Percentiles rank a stretch among this genome's conserved stretches.
Conservation (phyloP, 2,329 filamentous ascomycete species). For the Conoideocrella luteorostrata region DNA sequence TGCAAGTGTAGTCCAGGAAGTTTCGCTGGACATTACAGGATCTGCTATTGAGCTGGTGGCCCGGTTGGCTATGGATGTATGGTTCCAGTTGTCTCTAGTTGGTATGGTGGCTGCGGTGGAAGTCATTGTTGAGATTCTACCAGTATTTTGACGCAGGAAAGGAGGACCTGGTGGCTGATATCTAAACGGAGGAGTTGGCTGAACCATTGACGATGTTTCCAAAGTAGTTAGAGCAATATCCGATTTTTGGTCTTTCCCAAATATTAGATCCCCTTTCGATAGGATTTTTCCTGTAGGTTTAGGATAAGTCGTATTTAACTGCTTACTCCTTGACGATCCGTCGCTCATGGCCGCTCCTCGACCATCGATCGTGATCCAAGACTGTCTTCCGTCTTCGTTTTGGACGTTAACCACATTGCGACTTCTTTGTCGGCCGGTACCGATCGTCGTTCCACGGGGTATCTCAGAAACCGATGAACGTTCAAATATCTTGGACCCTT, state of each 20-base stretch:
- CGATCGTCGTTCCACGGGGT: slow-evolving; percentile 20
- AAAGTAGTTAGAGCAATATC: slow-evolving; percentile 23
- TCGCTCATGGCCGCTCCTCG: slow-evolving; percentile 18
- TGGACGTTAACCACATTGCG: slow-evolving; percentile 15
- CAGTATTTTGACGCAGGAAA: slow-evolving; percentile 16
- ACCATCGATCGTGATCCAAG: slow-evolving; percentile 30
- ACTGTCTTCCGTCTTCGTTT: slow-evolving; percentile 22
- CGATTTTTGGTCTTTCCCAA: slow-evolving; percentile 13
- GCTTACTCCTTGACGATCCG: slow-evolving; percentile 17
- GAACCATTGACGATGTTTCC: slow-evolving; percentile 19
- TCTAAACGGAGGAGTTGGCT: slow-evolving; percentile 7
- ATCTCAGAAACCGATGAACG: slow-evolving; percentile 16
- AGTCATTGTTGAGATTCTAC: slow-evolving; percentile 22
- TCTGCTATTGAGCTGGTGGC: slow-evolving; percentile 7
- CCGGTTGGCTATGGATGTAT: slow-evolving; percentile 5
- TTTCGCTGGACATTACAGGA: slow-evolving; percentile 11
- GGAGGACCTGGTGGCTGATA: slow-evolving; percentile 10
- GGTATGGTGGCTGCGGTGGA: slow-evolving; percentile 28
- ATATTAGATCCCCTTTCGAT: slow-evolving; percentile 21
- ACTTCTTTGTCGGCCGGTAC: slow-evolving; percentile 15
- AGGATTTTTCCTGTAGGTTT: slow-evolving; percentile 26
- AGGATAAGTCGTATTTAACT: slow-evolving; percentile 21
- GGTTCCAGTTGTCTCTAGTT: slow-evolving; percentile 2
- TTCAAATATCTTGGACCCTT: slow-evolving; percentile 21
- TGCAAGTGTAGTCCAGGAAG: slow-evolving; percentile 14